A percentile compares a stretch with the other conserved stretches of the same genome.
Conservation (phyloP, 257 asterid species). For the Solanum tarijense region DNA sequence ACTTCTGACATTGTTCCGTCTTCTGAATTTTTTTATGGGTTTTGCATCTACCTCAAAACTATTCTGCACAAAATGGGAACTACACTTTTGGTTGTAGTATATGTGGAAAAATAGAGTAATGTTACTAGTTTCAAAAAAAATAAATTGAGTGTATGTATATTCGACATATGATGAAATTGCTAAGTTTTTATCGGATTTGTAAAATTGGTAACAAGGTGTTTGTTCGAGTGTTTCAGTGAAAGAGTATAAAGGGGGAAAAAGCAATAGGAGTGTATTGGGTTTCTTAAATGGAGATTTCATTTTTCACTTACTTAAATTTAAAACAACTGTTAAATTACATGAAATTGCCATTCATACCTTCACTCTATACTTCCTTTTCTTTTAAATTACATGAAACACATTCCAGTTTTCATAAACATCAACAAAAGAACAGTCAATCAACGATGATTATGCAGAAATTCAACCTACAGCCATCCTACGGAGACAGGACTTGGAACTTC, state of each 20-base stretch:
- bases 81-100: too few species aligned
- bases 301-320: background rate
- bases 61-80: background rate
- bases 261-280: background rate
- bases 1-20: background rate
- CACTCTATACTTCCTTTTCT: background rate
- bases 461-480: background rate
- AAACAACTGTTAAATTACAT: background rate
- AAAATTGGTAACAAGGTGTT: background rate
- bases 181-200: background rate
- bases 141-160: background rate
- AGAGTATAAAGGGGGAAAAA: background rate
- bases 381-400: background rate
- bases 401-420: background rate
- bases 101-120: too few species aligned
- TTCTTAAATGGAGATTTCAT: background rate
- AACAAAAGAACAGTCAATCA: background rate
- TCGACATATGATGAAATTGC: background rate
- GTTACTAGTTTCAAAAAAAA: too few species aligned
- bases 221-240: background rate
- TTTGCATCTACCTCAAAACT: background rate
- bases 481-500: background rate
- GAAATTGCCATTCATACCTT: background rate
- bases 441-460: background rate
- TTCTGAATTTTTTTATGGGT: background rate